Conservation (phyloP, 2,329 filamentous ascomycete genomes). For the Berkeleyomyces basicola region DNA sequence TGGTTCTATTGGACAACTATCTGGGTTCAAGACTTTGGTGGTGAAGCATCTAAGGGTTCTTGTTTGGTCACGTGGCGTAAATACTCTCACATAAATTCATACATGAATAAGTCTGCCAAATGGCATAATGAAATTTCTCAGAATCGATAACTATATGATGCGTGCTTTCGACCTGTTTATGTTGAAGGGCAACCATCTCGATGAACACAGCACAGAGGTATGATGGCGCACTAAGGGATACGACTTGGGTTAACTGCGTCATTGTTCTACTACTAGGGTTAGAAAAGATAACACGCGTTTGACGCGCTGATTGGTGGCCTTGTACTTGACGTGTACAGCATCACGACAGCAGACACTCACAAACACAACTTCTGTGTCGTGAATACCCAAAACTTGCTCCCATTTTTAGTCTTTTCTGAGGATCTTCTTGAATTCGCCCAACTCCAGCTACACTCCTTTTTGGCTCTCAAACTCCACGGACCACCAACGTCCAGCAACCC, state of each 20-base stretch:
- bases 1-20: neutral
- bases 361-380: neutral
- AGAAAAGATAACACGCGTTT: neutral
- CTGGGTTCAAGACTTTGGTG: neutral
- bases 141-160: too few relatives aligned
- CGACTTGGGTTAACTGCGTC: neutral
- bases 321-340: neutral
- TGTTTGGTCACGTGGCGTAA: too few relatives aligned
- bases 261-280: neutral
- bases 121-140: too few relatives aligned
- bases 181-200: too few relatives aligned
- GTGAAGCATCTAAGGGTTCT: neutral
- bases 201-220: too few relatives aligned
- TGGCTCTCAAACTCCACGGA: too few relatives aligned
- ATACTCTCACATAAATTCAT: too few relatives aligned
- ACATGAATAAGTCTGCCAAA: too few relatives aligned
- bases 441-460: too few relatives aligned
- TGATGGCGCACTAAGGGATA: too few relatives aligned
- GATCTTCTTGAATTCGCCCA: too few relatives aligned
- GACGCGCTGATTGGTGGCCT: slow-evolving; percentile 6
- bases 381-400: neutral
- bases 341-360: neutral
- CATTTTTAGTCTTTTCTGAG: neutral
- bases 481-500: neutral
- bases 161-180: too few relatives aligned